Conservation (phyloP, 2,329 filamentous ascomycete species). For the Claviceps africana region DNA sequence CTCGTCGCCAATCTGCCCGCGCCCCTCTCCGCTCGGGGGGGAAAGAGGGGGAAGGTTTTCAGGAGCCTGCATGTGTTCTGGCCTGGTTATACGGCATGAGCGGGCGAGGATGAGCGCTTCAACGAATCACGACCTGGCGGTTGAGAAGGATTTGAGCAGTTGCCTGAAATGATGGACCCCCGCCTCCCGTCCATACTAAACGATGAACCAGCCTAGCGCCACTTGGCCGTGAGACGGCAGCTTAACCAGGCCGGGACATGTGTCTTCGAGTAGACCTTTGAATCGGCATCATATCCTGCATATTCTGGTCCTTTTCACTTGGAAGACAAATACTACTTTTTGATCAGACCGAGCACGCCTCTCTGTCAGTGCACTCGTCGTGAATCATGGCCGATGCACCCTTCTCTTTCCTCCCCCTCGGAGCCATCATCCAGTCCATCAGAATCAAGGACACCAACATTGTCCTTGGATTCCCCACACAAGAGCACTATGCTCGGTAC, state of each 20-base stretch:
- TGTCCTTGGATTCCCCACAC: slow-evolving; percentile 69
- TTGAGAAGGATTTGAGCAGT: background rate
- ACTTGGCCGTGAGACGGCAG: background rate
- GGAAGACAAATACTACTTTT: background rate
- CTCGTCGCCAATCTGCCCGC: background rate
- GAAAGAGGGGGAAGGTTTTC: no score
- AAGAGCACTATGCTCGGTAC: slow-evolving; percentile 60
- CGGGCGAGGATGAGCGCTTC: background rate
- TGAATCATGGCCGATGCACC: slow-evolving; percentile 30
- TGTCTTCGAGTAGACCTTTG: no score
- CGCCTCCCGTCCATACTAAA: background rate
- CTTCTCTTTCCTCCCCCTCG: slow-evolving; percentile 57
- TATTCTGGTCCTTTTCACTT: no score
- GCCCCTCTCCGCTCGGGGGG: no score
- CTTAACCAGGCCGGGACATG: no score
- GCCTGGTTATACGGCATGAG: background rate
- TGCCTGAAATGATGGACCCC: background rate
- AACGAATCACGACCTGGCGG: background rate
- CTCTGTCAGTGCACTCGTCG: background rate
- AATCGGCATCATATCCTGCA: no score
- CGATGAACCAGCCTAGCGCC: background rate
- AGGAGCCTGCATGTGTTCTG: background rate
- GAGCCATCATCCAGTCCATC: slow-evolving; percentile 72
- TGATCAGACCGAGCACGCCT: background rate
- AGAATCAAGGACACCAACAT: slow-evolving; percentile 68